Base-by-base conservation (phyloP, 139 green algal genomes). In the Haematococcus sp. region DNA sequence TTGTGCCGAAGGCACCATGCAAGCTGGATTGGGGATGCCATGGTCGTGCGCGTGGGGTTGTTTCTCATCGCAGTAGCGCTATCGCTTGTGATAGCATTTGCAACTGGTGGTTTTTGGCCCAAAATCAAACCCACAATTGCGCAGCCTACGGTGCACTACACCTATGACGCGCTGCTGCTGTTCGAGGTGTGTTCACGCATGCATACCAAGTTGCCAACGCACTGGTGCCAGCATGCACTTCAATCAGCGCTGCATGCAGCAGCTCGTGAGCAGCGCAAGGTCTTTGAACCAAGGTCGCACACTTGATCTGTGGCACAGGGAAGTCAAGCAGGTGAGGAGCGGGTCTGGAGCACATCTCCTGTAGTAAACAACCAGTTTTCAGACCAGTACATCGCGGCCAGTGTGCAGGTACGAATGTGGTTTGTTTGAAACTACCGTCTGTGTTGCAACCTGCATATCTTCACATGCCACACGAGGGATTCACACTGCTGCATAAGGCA, bases 321-420 rank as follows among this genome's bases (percentile, higher is more conserved):
- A 3, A 1, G 28, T 25, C 40, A 56, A 4, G 32, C 71, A n/a
- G 78, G 78, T 2, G 43, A 81, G 33, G 73, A 82, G 30, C 30
- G 76, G n/a, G 49, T 88, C 1, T 88, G 83, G 83, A 83, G 54
- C 28, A 83, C 79, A 25, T 84, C 70, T 19, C 35, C 55, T 7
- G 35, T n/a, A 0, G 33, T 86, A 2, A 81, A 80, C 49, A 32
- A 54, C 3, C 49, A 80, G 51, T 84, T 86, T 28, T 30, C 60
- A 0, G 43, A 73, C 52, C 46, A 64, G 46, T 72, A 52, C 20
- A 25, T 75, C 15, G 58, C 76, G 20, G 83, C 79, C 44, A 78
- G n/a, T 9, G 71, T 88, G 2, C 68, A 88, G 83, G 83, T 88
- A 23, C 4, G 63, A 16, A 3, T 49, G 1, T 54, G 2, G 11